phyloP scores from a whole-genome alignment of 2,329 filamentous ascomycete genomes.

The Penicillium glabrum region DNA sequence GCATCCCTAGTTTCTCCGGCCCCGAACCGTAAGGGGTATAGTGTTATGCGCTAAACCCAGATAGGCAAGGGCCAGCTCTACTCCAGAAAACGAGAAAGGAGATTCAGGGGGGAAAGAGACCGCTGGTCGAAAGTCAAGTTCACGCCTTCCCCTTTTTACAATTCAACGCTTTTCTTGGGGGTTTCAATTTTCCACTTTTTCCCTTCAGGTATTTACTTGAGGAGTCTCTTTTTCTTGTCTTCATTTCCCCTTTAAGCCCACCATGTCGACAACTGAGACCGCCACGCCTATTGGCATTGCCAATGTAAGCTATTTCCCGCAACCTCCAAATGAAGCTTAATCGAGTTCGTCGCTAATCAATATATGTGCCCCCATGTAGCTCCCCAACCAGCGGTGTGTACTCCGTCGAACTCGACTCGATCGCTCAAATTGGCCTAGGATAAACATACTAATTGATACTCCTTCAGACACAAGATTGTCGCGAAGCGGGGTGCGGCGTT shows the following conservation, averaged over 20 bases:
- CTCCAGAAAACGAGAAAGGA: slow-evolving; percentile 30
- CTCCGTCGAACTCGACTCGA: slow-evolving; percentile 38
- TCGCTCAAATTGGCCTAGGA: slow-evolving; percentile 7
- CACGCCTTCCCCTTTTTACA: slow-evolving; percentile 20
- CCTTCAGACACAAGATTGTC: slow-evolving; percentile 66
- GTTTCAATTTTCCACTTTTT: slow-evolving; percentile 10
- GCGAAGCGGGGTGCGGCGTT: slow-evolving; percentile 91
- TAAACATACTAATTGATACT: slow-evolving; percentile 24
- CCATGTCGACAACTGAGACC: slow-evolving; percentile 61
- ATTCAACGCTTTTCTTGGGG: slow-evolving; percentile 8
- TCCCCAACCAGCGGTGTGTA: slow-evolving; percentile 67
- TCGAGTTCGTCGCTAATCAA: slow-evolving; percentile 10
- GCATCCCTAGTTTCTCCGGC: slow-evolving; percentile 20
- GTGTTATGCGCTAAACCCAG: slow-evolving; percentile 15
- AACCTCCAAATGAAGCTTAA: neutral
- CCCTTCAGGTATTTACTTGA: slow-evolving; percentile 9
- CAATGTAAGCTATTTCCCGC: slow-evolving; percentile 56
- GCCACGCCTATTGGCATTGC: slow-evolving; percentile 71
- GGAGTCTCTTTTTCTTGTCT: slow-evolving; percentile 18
- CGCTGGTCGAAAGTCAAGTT: slow-evolving; percentile 9
- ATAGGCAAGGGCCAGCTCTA: slow-evolving; percentile 29
- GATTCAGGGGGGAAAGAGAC: slow-evolving; percentile 29
- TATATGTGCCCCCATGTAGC: slow-evolving; percentile 41
- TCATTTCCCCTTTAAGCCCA: slow-evolving; percentile 25
- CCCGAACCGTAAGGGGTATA: slow-evolving; percentile 15